Base-by-base conservation (phyloP, 768 basidiomycete species). In the Amanita subjunquillea region DNA sequence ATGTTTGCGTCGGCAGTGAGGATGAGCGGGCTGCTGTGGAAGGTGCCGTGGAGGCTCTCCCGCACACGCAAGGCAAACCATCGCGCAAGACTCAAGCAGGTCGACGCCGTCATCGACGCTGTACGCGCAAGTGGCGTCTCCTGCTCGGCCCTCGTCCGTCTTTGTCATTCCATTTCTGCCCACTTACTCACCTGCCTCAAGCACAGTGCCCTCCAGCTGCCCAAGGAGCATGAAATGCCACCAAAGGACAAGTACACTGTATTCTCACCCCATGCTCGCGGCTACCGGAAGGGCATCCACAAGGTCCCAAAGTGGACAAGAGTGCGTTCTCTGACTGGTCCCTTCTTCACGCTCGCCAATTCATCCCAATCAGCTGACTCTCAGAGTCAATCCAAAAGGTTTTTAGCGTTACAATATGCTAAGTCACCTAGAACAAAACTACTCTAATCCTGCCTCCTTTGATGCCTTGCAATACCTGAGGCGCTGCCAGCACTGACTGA, bases 241-340 rank as follows among this genome's bases (percentile, higher is more conserved):
- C 72, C 95, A 1, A 81, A 76, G 61, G 95, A 98, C 73, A 99
- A 99, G 68, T 99, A 98, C 71, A 96, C 94, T 3, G 80, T 87
- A 17, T 98, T 93, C 69, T 80, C 78, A 37, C 73, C 79, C 3
- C 80, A 78, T 38, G 71, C 72, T 1, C 73, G 67, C 54, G 87
- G 89, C 5, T 99, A 95, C 67, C 74, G 95, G 41, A 97, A 97
- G 62, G 88, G 91, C 23, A 91, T 96, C 46, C 94, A 98, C 71
- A 94, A 94, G 62, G 88, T 95, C 25, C 94, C 94, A n/a, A 95
- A 96, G 63, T 97, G 86, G 82, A 96, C 94, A 47, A 77, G 91
- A 68, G 93, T 94, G 58, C 55, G 86, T 71, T 25, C 30, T 4
- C 40, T 20, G 6, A 3, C 22, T 6, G 9, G 6, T 17, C 41